phyloP scores from a whole-genome alignment of 345 rosid genomes.

The Linum tenue region DNA sequence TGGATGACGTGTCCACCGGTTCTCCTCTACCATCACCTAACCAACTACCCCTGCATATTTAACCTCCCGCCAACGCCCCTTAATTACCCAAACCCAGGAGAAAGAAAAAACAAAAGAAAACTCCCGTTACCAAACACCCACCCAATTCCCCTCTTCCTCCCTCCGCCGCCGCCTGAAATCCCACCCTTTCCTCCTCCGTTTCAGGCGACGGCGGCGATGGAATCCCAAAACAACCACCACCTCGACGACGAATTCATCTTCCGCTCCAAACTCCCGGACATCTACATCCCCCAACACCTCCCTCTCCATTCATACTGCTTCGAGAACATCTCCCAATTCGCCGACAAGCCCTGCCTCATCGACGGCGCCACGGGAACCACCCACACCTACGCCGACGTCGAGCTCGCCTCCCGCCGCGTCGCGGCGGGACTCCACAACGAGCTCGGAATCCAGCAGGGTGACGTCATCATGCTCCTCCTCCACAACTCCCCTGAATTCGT shows the following conservation, averaged over 20 bases:
- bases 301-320: slow-evolving; percentile 53
- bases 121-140: slow-evolving; percentile 15
- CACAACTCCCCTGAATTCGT: too few species aligned
- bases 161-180: background rate
- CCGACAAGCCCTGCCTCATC: slow-evolving; percentile 58
- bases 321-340: slow-evolving; percentile 37
- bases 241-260: slow-evolving; percentile 26
- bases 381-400: slow-evolving; percentile 63
- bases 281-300: slow-evolving; percentile 61
- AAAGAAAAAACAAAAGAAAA: slow-evolving; percentile 23
- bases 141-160: slow-evolving; percentile 12
- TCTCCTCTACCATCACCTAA: slow-evolving; percentile 25
- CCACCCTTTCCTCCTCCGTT: background rate
- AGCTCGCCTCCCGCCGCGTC: slow-evolving; percentile 45
- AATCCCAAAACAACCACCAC: background rate
- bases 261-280: slow-evolving; percentile 75
- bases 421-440: slow-evolving; percentile 42
- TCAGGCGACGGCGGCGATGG: slow-evolving; percentile 16
- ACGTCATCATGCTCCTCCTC: slow-evolving; percentile 54
- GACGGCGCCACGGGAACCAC: slow-evolving; percentile 50
- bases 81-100: background rate
- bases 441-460: slow-evolving; percentile 46
- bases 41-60: slow-evolving; percentile 20
- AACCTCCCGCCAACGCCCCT: slow-evolving; percentile 2
- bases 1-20: slow-evolving; percentile 12